These are phyloP conservation scores for Schizosaccharomyces lindneri DNA, from an alignment of 805 yeast genomes.

Conservation along the genomic window DNA sequence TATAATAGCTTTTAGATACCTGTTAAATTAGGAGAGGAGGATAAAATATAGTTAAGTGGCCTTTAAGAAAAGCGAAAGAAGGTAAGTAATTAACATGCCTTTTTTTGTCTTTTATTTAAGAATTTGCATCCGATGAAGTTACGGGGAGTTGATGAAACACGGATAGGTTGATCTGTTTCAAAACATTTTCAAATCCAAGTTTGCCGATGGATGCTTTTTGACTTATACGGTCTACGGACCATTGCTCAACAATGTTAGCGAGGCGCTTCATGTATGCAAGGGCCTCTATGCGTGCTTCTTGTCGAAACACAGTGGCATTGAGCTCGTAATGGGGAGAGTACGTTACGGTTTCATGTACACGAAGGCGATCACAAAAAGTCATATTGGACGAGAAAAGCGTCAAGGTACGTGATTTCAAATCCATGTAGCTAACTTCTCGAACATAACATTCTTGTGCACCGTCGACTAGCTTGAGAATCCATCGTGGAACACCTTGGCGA, in stretches of 20 bases:
- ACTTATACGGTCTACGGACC: constrained; percentile 71
- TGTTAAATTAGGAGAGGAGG: too few species aligned
- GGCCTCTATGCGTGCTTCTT: constrained; percentile 74
- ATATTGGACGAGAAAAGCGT: constrained; percentile 68
- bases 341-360: constrained; percentile 68
- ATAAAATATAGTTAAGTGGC: too few species aligned
- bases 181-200: constrained; percentile 60
- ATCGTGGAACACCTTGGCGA: constrained; percentile 60
- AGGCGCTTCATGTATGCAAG: constrained; percentile 43
- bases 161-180: constrained; percentile 12
- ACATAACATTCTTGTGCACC: constrained; percentile 52
- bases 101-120: neutral
- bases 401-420: constrained; percentile 34
- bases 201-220: constrained; percentile 72
- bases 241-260: constrained; percentile 68
- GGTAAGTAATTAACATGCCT: neutral
- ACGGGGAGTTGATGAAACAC: neutral
- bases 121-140: neutral
- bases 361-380: constrained; percentile 50
- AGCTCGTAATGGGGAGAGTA: constrained; percentile 43
- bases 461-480: constrained; percentile 56
- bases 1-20: too few species aligned
- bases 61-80: neutral
- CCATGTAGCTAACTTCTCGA: constrained; percentile 71
- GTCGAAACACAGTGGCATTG: constrained; percentile 28